Conservation (phyloP, 768 basidiomycete genomes). For the Rhizopogon rudus region DNA sequence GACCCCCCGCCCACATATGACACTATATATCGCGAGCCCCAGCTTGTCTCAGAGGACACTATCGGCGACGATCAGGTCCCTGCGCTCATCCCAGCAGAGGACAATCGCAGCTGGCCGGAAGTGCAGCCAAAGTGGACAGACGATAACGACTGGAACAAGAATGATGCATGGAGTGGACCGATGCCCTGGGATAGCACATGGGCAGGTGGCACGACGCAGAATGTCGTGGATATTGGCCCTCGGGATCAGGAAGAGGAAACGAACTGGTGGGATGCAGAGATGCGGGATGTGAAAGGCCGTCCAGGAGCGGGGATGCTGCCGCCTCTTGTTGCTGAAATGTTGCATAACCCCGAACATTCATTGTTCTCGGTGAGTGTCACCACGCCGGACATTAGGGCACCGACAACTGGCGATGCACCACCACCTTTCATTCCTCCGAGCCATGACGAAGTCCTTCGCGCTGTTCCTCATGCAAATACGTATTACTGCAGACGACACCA, state of each 20-base stretch:
- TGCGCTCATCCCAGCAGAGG: conserved; percentile 31
- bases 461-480: conserved; percentile 77
- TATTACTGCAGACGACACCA: conserved; percentile 82
- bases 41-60: conserved; percentile 43
- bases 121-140: conserved; percentile 11
- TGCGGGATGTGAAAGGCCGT: conserved; percentile 40
- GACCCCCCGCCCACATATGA: conserved; percentile 25
- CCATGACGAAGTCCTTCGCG: conserved; percentile 58
- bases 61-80: conserved; percentile 32
- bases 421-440: conserved; percentile 36
- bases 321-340: conserved; percentile 56
- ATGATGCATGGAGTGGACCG: neutral
- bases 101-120: conserved; percentile 23
- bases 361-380: conserved; percentile 55
- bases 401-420: neutral
- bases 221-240: conserved; percentile 50
- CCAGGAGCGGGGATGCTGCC: conserved; percentile 72
- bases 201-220: conserved; percentile 14
- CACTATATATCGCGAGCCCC: conserved; percentile 47
- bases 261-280: conserved; percentile 62
- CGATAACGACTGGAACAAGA: neutral
- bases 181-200: conserved; percentile 26
- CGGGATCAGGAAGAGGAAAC: conserved; percentile 56
- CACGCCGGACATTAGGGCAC: conserved; percentile 27
- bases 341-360: conserved; percentile 71